Evolutionary conservation across 2,329 filamentous ascomycete species (phyloP), one percentile per base, ranked within the genome.

Genomic region (Mariannaea elegans): DNA sequence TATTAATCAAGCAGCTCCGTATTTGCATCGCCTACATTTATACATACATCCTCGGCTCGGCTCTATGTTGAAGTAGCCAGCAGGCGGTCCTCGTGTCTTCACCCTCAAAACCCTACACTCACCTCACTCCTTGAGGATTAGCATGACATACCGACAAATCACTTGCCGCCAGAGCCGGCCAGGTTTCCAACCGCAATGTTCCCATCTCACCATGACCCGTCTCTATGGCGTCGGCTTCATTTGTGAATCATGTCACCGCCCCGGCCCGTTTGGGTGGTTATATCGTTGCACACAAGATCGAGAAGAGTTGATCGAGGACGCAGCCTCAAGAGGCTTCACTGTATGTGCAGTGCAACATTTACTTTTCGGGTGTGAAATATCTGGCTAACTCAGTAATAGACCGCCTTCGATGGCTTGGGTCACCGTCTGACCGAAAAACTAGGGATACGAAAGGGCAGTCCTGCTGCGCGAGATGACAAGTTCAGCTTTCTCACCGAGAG

Each of bases 241-340:
- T 16, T 95, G 92, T 75, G 76, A 81, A 7, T 71, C 81, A 21
- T 95, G 92, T 68, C 77, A 78, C 36, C 76, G 77, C 38, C 73
- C 75, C 1, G 84, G 89, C 0, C 76, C 81, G 14, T 80, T 89
- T 52, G 90, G 90, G 23, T 95, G 90, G 85, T 77, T 95, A 19
- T 95, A 92, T 73, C 81, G 84, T 59, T 95, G 92, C 74, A 84
- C 82, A 12, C 86, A 91, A 71, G 90, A 93, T 67, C 78, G 78
- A 10, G 80, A 85, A 27, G 76, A 79, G 47, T 66, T 77, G 45
- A 72, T 75, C 21, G 76, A 76, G 52, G 65, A 71, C 38, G 64
- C 68, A 7, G 61, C 69, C 32, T 66, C 61, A 13, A 62, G 67
- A 54, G 62, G 71, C 59, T 64, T 69, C 60, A 27, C 16, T 2